Conservation (phyloP, 2,329 filamentous ascomycete species). For the Colletotrichum australisinense region DNA sequence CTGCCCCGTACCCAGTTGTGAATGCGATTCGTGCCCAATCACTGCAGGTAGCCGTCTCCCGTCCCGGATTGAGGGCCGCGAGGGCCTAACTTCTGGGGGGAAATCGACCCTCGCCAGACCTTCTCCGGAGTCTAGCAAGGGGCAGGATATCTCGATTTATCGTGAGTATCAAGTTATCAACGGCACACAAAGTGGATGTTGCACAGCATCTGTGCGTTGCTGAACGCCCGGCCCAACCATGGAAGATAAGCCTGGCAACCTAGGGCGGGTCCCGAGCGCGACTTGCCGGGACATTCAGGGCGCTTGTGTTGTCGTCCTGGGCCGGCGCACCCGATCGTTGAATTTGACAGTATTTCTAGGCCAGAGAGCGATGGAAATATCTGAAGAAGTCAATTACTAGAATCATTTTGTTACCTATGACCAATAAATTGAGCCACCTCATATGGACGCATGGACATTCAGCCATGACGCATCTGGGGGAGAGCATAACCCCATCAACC, state of each 20-base stretch:
- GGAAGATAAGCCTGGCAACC: slow-evolving; percentile 1
- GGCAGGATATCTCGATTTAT: background rate
- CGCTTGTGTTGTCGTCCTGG: slow-evolving; percentile 29
- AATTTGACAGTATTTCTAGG: background rate
- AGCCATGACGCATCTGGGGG: background rate
- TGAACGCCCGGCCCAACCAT: background rate
- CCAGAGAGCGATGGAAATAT: background rate
- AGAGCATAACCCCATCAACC: background rate
- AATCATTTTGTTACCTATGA: background rate
- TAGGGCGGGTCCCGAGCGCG: background rate
- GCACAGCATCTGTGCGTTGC: slow-evolving; percentile 1
- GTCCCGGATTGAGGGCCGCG: slow-evolving; percentile 7
- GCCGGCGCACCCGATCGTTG: slow-evolving; percentile 14
- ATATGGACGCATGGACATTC: background rate
- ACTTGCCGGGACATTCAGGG: slow-evolving; percentile 20
- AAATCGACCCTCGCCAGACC: background rate
- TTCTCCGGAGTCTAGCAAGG: background rate
- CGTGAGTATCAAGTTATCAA: background rate
- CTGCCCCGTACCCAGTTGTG: background rate
- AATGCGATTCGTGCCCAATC: slow-evolving; percentile 15
- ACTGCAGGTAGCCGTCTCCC: background rate
- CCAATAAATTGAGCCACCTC: background rate
- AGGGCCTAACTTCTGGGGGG: background rate
- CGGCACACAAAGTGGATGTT: slow-evolving; percentile 4
- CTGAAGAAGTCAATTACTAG: background rate